A percentile compares a stretch with the other conserved stretches of the same genome.
Conservation (phyloP, 176 grass and related monocot genomes). For the Triticum turgidum region DNA sequence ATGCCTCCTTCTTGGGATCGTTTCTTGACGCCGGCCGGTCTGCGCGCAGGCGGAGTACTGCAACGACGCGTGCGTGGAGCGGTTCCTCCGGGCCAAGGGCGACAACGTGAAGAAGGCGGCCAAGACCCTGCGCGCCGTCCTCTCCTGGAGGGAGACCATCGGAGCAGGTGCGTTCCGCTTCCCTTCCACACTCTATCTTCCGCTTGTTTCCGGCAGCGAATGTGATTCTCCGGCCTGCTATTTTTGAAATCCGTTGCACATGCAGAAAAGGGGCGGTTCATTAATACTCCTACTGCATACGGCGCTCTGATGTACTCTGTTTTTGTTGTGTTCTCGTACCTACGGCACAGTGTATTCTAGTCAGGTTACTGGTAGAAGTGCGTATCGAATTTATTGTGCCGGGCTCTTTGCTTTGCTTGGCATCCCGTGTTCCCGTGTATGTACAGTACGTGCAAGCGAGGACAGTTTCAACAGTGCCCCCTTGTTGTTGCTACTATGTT, state of each 20-base stretch:
- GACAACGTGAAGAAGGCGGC: slow-evolving; percentile 92
- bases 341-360: slow-evolving; percentile 48
- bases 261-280: slow-evolving; percentile 10
- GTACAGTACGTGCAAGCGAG: slow-evolving; percentile 2
- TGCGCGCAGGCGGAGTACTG: slow-evolving; percentile 75
- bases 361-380: not conserved
- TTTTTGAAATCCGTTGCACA: slow-evolving; percentile 27
- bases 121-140: slow-evolving; percentile 78
- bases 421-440: not conserved
- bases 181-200: not conserved
- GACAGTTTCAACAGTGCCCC: slow-evolving; percentile 30
- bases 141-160: slow-evolving; percentile 87
- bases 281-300: not conserved
- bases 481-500: slow-evolving; percentile 18
- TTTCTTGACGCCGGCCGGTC: not conserved
- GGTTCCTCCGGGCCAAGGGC: slow-evolving; percentile 70
- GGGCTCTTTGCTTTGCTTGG: slow-evolving; percentile 7
- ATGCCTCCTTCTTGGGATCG: not conserved
- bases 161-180: slow-evolving; percentile 50
- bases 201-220: not conserved
- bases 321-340: slow-evolving; percentile 19
- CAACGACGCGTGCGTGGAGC: slow-evolving; percentile 80
- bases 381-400: slow-evolving; percentile 31
- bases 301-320: slow-evolving; percentile 7
- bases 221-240: not conserved